Base-by-base conservation (phyloP, 192 early-diverging fungal genomes). In the Backusella liffmaniae region DNA sequence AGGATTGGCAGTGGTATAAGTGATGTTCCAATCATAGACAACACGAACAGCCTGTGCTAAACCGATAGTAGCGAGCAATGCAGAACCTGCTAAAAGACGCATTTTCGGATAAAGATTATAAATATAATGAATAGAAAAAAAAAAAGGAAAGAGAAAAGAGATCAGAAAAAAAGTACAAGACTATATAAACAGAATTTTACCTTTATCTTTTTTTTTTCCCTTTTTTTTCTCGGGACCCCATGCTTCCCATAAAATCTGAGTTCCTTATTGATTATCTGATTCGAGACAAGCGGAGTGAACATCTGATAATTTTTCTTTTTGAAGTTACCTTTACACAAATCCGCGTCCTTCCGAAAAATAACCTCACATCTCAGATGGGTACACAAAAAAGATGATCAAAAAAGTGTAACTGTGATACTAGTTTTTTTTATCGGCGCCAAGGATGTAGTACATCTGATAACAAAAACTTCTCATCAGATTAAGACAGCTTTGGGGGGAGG, bases 11-110 rank as follows among this genome's bases (percentile, higher is more conserved):
- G 66, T 84, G 39, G 87, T 84, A 51, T 92, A 92, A 23, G 86
- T 87, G 74, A 93, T 88, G 71, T 93, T 86, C 92, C 92, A 93
- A 81, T 92, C 79, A 80, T 90, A 88, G 16, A 82, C 84, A 44
- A 92, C 90, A 44, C 85, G 83, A 18, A 84, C 88, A 80, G 88
- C 89, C 70, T 77, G 82, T 72, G 79, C 75, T 39, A 75, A 35
- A 15, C 79, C 29, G 39, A 74, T 44, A n/a, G 79, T 46, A 15
- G 73, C 70, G n/a, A 80, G 49, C 7, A 41, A 68, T 46, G 66
- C 32, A 62, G 36, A 39, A 44, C 42, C 23, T 36, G 37, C 73
- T 21, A 73, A 21, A 21, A 74, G 66, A 30, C 66, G 67, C 68
- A 70, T 74, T 56, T 59, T 36, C 62, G 13, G 36, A 56, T 26